A percentile compares a stretch with the other conserved stretches of the same genome.
These are phyloP conservation scores for Bjerkandera adusta DNA, from an alignment of 1,284 basidiomycete species.

Conservation along the genomic window DNA sequence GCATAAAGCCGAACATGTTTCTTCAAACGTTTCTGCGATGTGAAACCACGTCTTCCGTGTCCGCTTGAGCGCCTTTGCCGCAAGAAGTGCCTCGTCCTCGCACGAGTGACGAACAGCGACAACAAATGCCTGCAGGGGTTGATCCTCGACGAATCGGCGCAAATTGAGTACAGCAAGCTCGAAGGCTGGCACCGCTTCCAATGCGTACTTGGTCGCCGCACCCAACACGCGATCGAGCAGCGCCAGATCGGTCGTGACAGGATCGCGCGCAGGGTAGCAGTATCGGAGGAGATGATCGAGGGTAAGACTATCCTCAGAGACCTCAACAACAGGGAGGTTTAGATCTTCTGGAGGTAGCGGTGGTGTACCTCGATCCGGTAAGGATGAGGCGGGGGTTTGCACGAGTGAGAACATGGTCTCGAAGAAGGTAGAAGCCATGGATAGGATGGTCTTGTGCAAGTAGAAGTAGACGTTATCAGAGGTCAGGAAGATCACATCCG, in stretches of 20 bases:
- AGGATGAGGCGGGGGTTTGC: constrained; percentile 13
- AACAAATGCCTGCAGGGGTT: constrained; percentile 31
- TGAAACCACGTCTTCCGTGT: neutral
- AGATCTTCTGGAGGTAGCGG: too few relatives aligned
- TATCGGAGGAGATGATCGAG: constrained; percentile 23
- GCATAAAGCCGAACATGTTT: neutral
- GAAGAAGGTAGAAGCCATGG: constrained; percentile 25
- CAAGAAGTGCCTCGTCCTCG: constrained; percentile 11
- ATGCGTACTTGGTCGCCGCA: constrained; percentile 23
- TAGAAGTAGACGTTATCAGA: constrained; percentile 18
- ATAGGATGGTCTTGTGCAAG: constrained; percentile 22
- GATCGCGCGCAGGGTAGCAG: constrained; percentile 24
- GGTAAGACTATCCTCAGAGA: too few relatives aligned
- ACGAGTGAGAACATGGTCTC: constrained; percentile 23
- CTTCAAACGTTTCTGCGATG: constrained; percentile 9
- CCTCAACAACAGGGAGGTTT: too few relatives aligned
- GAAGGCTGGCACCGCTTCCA: constrained; percentile 13
- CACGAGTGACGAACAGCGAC: constrained; percentile 30
- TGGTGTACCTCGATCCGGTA: too few relatives aligned
- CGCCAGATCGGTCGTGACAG: constrained; percentile 8
- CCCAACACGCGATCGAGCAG: constrained; percentile 11
- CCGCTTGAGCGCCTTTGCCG: constrained; percentile 7
- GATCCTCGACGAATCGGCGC: constrained; percentile 21
- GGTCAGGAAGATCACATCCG: constrained; percentile 10
- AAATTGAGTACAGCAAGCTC: neutral